Percentiles rank a stretch among this genome's conserved stretches.
These are phyloP conservation scores for Aegilops tauschii DNA, from an alignment of 176 grass and related monocot species.

Conservation along the genomic window DNA sequence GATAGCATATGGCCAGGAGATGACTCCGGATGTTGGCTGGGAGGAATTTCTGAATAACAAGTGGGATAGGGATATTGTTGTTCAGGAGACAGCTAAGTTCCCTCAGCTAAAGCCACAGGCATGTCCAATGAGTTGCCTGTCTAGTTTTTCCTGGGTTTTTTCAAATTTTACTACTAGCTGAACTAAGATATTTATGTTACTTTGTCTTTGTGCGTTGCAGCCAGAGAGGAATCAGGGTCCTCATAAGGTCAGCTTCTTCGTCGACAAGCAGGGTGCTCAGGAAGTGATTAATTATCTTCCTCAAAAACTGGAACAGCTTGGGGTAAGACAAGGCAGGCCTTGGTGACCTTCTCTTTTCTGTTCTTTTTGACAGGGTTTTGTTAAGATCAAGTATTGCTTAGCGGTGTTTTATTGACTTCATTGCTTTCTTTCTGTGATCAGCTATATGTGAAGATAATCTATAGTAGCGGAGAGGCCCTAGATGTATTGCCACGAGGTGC, in stretches of 20 bases:
- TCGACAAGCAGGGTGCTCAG: conserved; percentile 60
- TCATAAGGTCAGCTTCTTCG: conserved; percentile 88
- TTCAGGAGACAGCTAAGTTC: conserved; percentile 72
- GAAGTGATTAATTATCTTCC: conserved; percentile 70
- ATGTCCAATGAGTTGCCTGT: conserved; percentile 9
- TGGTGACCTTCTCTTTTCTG: neutral
- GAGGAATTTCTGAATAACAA: conserved; percentile 58
- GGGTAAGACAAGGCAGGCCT: conserved; percentile 30
- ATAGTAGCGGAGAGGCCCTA: conserved; percentile 70
- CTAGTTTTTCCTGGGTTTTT: neutral
- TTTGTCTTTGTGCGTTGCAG: conserved; percentile 34
- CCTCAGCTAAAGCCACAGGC: conserved; percentile 75
- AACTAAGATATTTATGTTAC: neutral
- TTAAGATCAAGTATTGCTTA: neutral
- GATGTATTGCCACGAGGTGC: conserved; percentile 77
- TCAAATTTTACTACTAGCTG: neutral
- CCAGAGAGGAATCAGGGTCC: conserved; percentile 69
- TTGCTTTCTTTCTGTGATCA: conserved; percentile 32
- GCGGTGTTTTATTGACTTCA: neutral
- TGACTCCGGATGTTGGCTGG: conserved; percentile 83
- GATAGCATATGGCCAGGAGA: conserved; percentile 81
- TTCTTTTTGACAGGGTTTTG: neutral
- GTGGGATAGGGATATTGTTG: conserved; percentile 76
- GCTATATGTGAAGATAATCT: conserved; percentile 95
- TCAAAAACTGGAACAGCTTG: conserved; percentile 38